A percentile compares a stretch with the other conserved stretches of the same genome.
Conservation (phyloP, 2,329 filamentous ascomycete genomes). For the Nothomitra cinnamomea region DNA sequence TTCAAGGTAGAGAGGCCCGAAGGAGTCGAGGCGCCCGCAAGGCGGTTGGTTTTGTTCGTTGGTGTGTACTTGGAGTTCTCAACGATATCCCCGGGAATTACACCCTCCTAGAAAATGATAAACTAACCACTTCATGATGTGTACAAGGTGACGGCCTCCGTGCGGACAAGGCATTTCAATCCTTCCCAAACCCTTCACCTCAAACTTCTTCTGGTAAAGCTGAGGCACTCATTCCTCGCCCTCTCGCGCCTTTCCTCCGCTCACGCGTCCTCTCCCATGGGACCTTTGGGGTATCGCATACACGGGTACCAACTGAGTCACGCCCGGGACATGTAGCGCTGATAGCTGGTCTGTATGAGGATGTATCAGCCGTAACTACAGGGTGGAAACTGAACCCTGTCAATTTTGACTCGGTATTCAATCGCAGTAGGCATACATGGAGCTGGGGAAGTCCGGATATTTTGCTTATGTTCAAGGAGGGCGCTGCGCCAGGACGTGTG, state of each 20-base stretch:
- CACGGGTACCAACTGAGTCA: conserved; percentile 90
- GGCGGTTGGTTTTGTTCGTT: conserved; percentile 82
- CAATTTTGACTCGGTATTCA: conserved; percentile 98
- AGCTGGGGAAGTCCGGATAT: conserved; percentile 99
- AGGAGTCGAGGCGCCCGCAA: conserved; percentile 55
- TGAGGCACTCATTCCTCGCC: conserved; percentile 43
- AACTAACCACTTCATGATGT: conserved; percentile 2
- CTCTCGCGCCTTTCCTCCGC: conserved; percentile 78
- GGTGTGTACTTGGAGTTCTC: conserved; percentile 33
- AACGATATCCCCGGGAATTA: background rate
- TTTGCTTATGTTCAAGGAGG: conserved; percentile 87
- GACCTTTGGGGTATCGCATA: conserved; percentile 95
- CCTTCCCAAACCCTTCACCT: conserved; percentile 70
- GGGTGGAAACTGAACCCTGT: conserved; percentile 98
- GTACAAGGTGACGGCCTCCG: conserved; percentile 67
- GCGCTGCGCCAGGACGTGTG: conserved; percentile 73
- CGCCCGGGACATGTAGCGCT: conserved; percentile 90
- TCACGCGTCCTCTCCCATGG: conserved; percentile 76
- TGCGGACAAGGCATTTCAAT: conserved; percentile 95
- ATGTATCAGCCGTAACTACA: conserved; percentile 91
- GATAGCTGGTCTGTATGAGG: conserved; percentile 92
- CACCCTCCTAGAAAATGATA: background rate
- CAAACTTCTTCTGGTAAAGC: conserved; percentile 37
- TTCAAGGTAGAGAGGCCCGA: conserved; percentile 49
- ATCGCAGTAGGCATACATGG: conserved; percentile 91